phyloP scores from a whole-genome alignment of 2,329 filamentous ascomycete species.

The Fusarium pininemorale region DNA sequence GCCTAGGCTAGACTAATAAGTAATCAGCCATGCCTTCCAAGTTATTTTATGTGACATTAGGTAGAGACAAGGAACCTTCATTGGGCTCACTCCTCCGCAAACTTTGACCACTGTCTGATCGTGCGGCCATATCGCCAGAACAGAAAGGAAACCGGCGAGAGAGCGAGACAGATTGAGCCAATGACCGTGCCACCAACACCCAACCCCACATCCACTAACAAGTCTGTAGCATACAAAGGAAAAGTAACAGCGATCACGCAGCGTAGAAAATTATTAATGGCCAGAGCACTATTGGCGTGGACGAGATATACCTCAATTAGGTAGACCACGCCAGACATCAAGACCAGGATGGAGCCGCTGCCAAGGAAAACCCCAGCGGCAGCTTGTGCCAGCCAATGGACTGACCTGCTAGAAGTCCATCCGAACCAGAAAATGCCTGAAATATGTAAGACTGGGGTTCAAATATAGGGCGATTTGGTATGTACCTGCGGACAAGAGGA shows the following conservation, averaged over 20 bases:
- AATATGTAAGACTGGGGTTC: fast-evolving
- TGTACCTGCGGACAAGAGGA: neutral
- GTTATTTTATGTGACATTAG: fast-evolving
- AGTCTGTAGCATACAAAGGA: neutral
- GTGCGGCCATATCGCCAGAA: neutral
- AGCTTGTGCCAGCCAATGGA: neutral
- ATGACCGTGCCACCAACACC: neutral
- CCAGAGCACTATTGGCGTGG: neutral
- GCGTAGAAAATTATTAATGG: neutral
- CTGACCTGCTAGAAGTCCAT: neutral
- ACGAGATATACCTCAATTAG: neutral
- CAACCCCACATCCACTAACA: neutral
- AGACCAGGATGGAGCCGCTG: neutral
- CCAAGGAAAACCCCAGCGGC: neutral
- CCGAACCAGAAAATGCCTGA: neutral
- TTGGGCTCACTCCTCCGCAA: neutral
- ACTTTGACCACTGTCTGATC: neutral
- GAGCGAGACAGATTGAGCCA: neutral
- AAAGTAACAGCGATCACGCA: neutral
- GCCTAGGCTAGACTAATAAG: neutral
- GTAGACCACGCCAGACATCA: neutral
- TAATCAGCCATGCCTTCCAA: fast-evolving
- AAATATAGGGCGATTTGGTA: fast-evolving
- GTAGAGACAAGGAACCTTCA: fast-evolving
- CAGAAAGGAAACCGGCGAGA: neutral